Percentiles rank a stretch among this genome's conserved stretches.
Conservation (phyloP, 129 eudicot species). For the Escallonia rubra region DNA sequence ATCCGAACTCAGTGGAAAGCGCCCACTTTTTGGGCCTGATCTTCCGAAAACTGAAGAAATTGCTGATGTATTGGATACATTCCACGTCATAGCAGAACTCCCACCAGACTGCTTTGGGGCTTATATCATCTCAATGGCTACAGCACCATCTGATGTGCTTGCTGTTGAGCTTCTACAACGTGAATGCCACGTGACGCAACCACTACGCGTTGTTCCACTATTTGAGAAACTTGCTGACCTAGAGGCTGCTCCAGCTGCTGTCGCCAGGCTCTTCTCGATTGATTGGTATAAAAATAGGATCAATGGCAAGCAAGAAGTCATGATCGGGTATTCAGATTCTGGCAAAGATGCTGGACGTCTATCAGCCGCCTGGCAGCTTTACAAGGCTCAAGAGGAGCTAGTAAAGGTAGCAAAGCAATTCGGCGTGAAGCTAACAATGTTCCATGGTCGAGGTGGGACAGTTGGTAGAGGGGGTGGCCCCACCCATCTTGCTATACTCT, state of each 20-base stretch:
- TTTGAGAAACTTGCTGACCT: constrained; percentile 91
- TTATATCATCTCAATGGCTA: constrained; percentile 96
- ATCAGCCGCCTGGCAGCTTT: constrained; percentile 94
- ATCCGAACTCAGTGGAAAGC: constrained; percentile 77
- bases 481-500: constrained; percentile 90
- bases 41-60: constrained; percentile 92
- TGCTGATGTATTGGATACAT: constrained; percentile 84
- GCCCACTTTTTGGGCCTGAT: constrained; percentile 92
- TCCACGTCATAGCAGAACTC: constrained; percentile 82
- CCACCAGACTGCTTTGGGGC: constrained; percentile 98
- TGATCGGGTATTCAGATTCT: constrained; percentile 97
- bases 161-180: constrained; percentile 98
- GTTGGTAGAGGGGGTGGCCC: constrained; percentile 99
- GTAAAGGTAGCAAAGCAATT: constrained; percentile 72
- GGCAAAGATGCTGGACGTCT: constrained; percentile 97
- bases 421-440: constrained; percentile 91
- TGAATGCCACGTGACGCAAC: constrained; percentile 80
- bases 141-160: constrained; percentile 88
- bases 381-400: constrained; percentile 98
- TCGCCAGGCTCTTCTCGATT: constrained; percentile 87
- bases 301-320: constrained; percentile 95
- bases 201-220: constrained; percentile 89
- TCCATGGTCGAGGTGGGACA: constrained; percentile 98
- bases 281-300: constrained; percentile 91
- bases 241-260: constrained; percentile 94